Evolutionary conservation across 2,329 filamentous ascomycete species (phyloP).

Genomic region (Apiospora arundinis): DNA sequence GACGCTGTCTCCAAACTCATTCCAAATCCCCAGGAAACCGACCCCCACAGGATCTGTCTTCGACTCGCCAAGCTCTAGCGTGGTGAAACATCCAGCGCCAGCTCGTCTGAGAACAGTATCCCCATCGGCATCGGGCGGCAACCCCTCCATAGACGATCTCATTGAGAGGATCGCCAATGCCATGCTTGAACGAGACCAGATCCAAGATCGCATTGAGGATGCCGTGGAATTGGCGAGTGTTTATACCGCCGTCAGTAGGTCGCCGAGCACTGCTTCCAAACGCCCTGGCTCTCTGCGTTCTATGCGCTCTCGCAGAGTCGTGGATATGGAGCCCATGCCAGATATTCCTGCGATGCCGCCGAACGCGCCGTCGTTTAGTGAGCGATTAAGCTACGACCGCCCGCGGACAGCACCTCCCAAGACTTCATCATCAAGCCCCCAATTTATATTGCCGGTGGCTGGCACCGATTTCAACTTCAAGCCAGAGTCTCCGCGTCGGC

Average conservation of each 20-base stretch:
- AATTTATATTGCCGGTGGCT: slow-evolving; percentile 34
- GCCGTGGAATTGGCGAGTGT: slow-evolving; percentile 66
- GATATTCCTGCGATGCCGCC: slow-evolving; percentile 64
- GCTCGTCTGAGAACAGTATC: slow-evolving; percentile 52
- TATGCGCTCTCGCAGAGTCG: slow-evolving; percentile 21
- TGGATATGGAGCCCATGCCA: slow-evolving; percentile 59
- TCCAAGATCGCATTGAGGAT: slow-evolving; percentile 66
- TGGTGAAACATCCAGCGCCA: slow-evolving; percentile 51
- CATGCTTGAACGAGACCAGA: slow-evolving; percentile 63
- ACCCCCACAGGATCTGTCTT: slow-evolving; percentile 42
- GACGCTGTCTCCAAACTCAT: slow-evolving; percentile 45
- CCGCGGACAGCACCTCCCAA: slow-evolving; percentile 43
- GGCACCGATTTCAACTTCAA: slow-evolving; percentile 3
- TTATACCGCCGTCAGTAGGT: slow-evolving; percentile 56
- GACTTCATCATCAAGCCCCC: slow-evolving; percentile 44
- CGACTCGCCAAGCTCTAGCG: slow-evolving; percentile 39
- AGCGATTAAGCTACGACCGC: slow-evolving; percentile 57
- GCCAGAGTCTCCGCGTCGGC: neutral
- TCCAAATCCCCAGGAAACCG: slow-evolving; percentile 59
- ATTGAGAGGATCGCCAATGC: slow-evolving; percentile 62
- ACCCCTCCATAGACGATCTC: slow-evolving; percentile 54
- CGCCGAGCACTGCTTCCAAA: slow-evolving; percentile 55
- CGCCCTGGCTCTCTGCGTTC: neutral
- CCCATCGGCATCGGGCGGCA: slow-evolving; percentile 31
- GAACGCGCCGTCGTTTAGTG: slow-evolving; percentile 62